Evolutionary conservation across 1,139 yeast species (phyloP).

Genomic region (Debaryomyces sp.): DNA sequence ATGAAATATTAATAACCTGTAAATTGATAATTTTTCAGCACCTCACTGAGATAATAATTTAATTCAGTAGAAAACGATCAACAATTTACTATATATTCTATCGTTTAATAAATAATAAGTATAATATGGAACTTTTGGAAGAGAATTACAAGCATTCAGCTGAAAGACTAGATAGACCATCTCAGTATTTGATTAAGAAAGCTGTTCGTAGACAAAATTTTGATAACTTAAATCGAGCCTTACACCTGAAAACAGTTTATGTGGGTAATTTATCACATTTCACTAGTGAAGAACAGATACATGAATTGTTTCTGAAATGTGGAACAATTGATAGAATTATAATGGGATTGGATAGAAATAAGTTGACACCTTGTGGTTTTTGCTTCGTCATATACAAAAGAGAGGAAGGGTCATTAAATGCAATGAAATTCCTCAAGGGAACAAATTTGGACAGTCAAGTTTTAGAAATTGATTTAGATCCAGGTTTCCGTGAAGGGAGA

Average conservation of each 20-base stretch:
- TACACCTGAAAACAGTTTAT: constrained; percentile 73
- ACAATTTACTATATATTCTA: neutral
- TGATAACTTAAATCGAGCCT: constrained; percentile 63
- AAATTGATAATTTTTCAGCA: neutral
- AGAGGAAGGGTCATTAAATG: constrained; percentile 72
- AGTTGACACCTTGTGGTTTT: constrained; percentile 93
- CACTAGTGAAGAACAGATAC: constrained; percentile 92
- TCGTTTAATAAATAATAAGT: neutral
- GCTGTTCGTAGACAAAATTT: constrained; percentile 60
- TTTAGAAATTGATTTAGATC: constrained; percentile 85
- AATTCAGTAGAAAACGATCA: neutral
- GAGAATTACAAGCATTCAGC: constrained; percentile 58
- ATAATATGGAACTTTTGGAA: constrained; percentile 53
- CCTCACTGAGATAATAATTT: neutral
- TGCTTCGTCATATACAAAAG: constrained; percentile 80
- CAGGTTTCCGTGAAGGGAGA: constrained; percentile 92
- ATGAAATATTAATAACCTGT: neutral
- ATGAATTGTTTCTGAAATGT: constrained; percentile 78
- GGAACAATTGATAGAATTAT: constrained; percentile 79
- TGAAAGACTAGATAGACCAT: constrained; percentile 74
- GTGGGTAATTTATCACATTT: constrained; percentile 84
- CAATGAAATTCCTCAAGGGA: constrained; percentile 77
- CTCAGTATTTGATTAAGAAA: constrained; percentile 72
- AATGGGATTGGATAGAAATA: constrained; percentile 91
- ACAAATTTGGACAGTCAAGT: constrained; percentile 81